Evolutionary conservation across 805 yeast genomes (phyloP), one percentile per base, ranked within the genome.

Genomic region (Vanderwaltozyma polyspora): DNA sequence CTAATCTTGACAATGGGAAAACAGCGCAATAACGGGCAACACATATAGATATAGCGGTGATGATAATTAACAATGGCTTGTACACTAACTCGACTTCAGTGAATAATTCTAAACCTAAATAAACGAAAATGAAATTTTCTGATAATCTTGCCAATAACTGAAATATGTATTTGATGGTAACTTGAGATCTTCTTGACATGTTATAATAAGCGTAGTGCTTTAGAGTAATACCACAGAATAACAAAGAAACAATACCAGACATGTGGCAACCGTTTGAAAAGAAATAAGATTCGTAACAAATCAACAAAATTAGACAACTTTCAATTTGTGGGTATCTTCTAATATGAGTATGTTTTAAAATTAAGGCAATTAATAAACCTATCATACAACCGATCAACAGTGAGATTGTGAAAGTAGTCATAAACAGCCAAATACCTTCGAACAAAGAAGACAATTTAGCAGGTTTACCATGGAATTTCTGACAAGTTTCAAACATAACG

Each of bases 401-500:
- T 17, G 95, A 82, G 28, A 93, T 77, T 19, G 94, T 82, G 57
- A 91, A 91, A 1, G 94, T 87, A 81, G 91, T 79, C 52, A 89
- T 57, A 61, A 91, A 91, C 42, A 91, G 69, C 1, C 96, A 95
- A 22, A 85, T 70, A 70, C 98, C 99, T 63, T 85, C 89, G 57
- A 93, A 83, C 31, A 87, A 58, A n/a, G 83, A 76, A 11, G 81
- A 68, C 42, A 84, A 66, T 32, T 74, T 72, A 1, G 89, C 81
- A 17, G 73, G 71, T 45, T 82, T 79, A 29, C 94, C 97, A 49
- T 87, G 93, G 59, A 91, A 85, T 60, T 86, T 84, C 58, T 86
- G 96, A 52, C 96, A 87, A 0, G 99, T 91, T 63, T 91, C 98
- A 63, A 91, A 91, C 94, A 91, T 89, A 48, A 91, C 99, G 55